Conservation (phyloP, 768 basidiomycete species). For the Zangia roseola region DNA sequence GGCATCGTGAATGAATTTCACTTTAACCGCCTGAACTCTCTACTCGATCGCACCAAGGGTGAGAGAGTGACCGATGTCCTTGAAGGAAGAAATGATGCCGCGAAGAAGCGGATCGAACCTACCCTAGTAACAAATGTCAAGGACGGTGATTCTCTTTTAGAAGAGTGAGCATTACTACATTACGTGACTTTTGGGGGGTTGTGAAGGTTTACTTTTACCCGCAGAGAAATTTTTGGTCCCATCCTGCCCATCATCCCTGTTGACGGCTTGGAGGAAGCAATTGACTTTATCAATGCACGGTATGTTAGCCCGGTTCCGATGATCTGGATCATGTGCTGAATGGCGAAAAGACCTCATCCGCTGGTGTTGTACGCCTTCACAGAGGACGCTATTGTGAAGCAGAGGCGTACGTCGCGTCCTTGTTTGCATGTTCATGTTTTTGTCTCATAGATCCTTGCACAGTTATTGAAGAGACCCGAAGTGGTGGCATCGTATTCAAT, state of each 20-base stretch:
- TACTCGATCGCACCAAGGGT: constrained; percentile 57
- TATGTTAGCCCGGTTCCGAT: constrained; percentile 23
- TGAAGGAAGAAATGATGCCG: constrained; percentile 36
- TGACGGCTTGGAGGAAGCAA: constrained; percentile 51
- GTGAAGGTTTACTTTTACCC: not conserved
- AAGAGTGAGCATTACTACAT: constrained; percentile 55
- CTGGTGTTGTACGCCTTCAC: constrained; percentile 68
- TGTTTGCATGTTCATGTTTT: not conserved
- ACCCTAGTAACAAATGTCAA: constrained; percentile 58
- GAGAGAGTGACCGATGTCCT: constrained; percentile 50
- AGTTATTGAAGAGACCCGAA: constrained; percentile 59
- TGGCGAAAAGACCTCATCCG: constrained; percentile 46
- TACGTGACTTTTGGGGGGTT: too few relatives aligned
- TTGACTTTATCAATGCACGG: constrained; percentile 54
- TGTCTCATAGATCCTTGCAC: not conserved
- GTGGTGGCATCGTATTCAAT: constrained; percentile 57
- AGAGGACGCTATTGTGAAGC: constrained; percentile 40
- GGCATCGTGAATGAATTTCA: constrained; percentile 56
- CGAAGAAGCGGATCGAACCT: constrained; percentile 50
- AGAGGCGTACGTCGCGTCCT: constrained; percentile 32
- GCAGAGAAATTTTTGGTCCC: constrained; percentile 74
- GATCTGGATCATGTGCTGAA: constrained; percentile 4
- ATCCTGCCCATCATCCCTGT: constrained; percentile 63
- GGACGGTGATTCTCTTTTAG: constrained; percentile 56
- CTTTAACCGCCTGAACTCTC: constrained; percentile 48